These are phyloP conservation scores for Aspergillus taichungensis DNA, from an alignment of 495 filamentous ascomycete genomes.

Conservation along the genomic window DNA sequence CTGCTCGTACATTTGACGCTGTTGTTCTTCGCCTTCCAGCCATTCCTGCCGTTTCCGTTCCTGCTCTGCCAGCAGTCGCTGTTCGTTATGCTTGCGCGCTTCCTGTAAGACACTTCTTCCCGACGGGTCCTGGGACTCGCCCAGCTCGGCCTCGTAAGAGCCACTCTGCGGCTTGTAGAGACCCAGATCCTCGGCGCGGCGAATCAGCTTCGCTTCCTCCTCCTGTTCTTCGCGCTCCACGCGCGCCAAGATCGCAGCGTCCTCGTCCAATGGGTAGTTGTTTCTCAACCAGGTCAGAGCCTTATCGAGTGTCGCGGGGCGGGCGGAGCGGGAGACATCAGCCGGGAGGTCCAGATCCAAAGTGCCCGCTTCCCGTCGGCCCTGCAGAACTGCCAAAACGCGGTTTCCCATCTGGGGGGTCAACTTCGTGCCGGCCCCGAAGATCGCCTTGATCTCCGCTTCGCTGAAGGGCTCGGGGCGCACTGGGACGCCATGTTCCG, in stretches of 20 bases:
- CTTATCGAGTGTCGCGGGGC: constrained; percentile 25
- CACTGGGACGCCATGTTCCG: constrained; percentile 15
- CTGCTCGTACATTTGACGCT: constrained; percentile 31
- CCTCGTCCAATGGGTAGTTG: constrained; percentile 66
- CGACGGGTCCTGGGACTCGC: constrained; percentile 30
- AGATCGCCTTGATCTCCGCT: constrained; percentile 52
- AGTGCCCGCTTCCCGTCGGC: constrained; percentile 65
- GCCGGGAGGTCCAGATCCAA: constrained; percentile 45
- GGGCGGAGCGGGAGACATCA: constrained; percentile 34
- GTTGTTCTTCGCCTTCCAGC: constrained; percentile 33
- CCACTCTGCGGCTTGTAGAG: constrained; percentile 45
- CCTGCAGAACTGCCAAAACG: constrained; percentile 61
- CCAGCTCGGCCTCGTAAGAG: constrained; percentile 32
- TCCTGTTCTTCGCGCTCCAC: constrained; percentile 49
- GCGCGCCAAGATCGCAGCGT: constrained; percentile 51
- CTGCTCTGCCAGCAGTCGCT: constrained; percentile 33
- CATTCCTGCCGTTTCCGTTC: constrained; percentile 39
- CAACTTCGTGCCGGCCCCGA: constrained; percentile 42
- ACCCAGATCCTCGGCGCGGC: constrained; percentile 34
- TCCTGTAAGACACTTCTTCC: constrained; percentile 42
- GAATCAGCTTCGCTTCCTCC: constrained; percentile 32
- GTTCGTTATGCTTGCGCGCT: constrained; percentile 39
- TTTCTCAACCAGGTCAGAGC: constrained; percentile 62
- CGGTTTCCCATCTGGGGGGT: constrained; percentile 48
- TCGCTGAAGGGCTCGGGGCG: constrained; percentile 32